A percentile compares a stretch with the other conserved stretches of the same genome.
Evolutionary conservation across 257 asterid genomes (phyloP).

Genomic region (Haberlea rhodopensis): DNA sequence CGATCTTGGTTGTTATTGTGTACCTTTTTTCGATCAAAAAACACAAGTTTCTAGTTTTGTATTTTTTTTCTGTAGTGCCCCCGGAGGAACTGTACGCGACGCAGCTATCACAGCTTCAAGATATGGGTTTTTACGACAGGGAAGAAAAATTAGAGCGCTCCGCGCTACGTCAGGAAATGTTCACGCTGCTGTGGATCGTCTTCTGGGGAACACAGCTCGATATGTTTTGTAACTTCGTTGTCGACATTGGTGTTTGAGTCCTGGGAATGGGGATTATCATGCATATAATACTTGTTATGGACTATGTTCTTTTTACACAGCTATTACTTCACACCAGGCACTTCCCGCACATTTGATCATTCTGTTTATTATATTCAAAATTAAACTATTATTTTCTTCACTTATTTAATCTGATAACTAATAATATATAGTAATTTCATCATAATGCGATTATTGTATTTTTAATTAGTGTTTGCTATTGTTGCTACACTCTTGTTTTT

Average conservation of each 20-base stretch:
- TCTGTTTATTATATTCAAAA: too few relatives aligned
- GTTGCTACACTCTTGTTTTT: too few relatives aligned
- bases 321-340: background rate
- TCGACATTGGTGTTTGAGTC: background rate
- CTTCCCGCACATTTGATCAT: background rate
- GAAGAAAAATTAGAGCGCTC: slow-evolving; percentile 37
- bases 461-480: too few relatives aligned
- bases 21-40: too few relatives aligned
- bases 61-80: slow-evolving; percentile 27
- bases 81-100: slow-evolving; percentile 40
- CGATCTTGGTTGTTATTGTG: background rate
- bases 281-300: background rate
- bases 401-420: too few relatives aligned
- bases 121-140: slow-evolving; percentile 40
- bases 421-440: too few relatives aligned
- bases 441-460: too few relatives aligned
- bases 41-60: background rate
- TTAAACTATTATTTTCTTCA: too few relatives aligned
- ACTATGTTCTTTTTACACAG: background rate
- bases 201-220: slow-evolving; percentile 32
- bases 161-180: slow-evolving; percentile 37
- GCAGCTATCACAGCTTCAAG: slow-evolving; percentile 37
- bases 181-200: slow-evolving; percentile 37
- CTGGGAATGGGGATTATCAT: background rate
- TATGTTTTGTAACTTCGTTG: background rate